Base-by-base conservation (phyloP, 2,329 filamentous ascomycete genomes). In the Pseudocercospora musae region DNA sequence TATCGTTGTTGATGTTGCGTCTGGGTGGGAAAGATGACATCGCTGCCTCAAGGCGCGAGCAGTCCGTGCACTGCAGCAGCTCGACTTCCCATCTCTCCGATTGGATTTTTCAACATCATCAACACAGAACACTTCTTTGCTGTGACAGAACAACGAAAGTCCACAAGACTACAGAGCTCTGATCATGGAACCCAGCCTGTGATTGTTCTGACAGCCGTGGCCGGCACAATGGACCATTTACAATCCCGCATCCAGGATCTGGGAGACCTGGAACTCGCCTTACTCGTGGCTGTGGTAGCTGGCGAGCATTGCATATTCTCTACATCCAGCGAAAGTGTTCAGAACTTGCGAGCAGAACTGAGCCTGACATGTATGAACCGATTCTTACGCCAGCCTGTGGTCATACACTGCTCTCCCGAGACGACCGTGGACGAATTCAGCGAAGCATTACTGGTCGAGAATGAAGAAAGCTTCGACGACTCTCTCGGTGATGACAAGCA, bases 251-350 rank as follows among this genome's bases (percentile, higher is more conserved):
- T 96, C 70, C 89, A 93, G 72, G 84, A 86, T 69, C 82, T 98
- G 66, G 90, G 89, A 72, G 93, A 97, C 78, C 83, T 97, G 44
- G 93, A 97, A 78, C 85, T 98, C 63, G 95, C 94, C 23, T 80
- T 90, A 13, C 83, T 98, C 44, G 85, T 97, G 56, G 93, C 89
- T 73, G 84, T 98, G 57, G 83, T 92, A 65, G 87, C 88, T 63
- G 85, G 88, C 68, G 90, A 96, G 76, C 93, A 98, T 76, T 96
- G 92, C 78, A 87, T 98, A 70, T 87, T 98, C 72, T 89, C 92
- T 76, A 90, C 79, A 4, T 23, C 52, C 1, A 11, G n/a, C 29
- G 79, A 84, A 29, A 55, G 46, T 2, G 62, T 61, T 20, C 62
- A 64, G 18, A 62, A 64, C 20, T 58, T 72, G n/a, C 65, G 67